phyloP scores from a whole-genome alignment of 129 eudicot genomes.

The Lactuca sativa region DNA sequence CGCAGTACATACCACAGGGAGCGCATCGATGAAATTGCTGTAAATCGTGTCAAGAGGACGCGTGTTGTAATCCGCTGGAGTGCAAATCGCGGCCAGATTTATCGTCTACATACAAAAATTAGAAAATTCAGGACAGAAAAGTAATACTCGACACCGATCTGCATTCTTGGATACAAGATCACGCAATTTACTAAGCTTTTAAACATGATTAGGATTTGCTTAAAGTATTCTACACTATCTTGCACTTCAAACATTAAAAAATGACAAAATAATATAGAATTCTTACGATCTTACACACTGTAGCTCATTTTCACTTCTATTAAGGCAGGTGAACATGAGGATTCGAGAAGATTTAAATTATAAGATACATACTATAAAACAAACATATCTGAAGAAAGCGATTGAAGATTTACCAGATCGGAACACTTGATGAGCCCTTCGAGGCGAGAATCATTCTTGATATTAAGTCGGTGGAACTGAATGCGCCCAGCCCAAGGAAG shows the following conservation, averaged over 20 bases:
- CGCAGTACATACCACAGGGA: slow-evolving; percentile 76
- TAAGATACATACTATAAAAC: slow-evolving; percentile 7
- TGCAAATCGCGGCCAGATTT: slow-evolving; percentile 96
- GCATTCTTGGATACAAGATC: slow-evolving; percentile 16
- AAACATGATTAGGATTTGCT: slow-evolving; percentile 1
- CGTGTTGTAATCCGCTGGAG: slow-evolving; percentile 96
- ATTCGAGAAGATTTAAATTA: slow-evolving; percentile 3
- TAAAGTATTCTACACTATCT: slow-evolving; percentile 12
- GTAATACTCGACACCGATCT: slow-evolving; percentile 13
- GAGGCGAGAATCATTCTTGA: slow-evolving; percentile 92
- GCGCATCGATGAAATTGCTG: slow-evolving; percentile 95
- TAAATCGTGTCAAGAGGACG: slow-evolving; percentile 98
- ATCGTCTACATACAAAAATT: slow-evolving; percentile 49
- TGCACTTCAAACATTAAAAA: neutral
- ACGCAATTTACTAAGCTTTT: neutral
- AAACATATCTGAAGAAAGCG: slow-evolving; percentile 7
- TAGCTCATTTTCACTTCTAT: neutral
- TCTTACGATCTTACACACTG: neutral
- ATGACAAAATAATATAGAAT: neutral
- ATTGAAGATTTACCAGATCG: slow-evolving; percentile 64
- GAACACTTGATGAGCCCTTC: slow-evolving; percentile 96
- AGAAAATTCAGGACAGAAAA: slow-evolving; percentile 10
- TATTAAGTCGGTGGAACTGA: slow-evolving; percentile 88
- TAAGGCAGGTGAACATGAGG: neutral
- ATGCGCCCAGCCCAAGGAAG: slow-evolving; percentile 76